Base-by-base conservation (phyloP, 768 basidiomycete species). In the Hirschioporus abietinus region DNA sequence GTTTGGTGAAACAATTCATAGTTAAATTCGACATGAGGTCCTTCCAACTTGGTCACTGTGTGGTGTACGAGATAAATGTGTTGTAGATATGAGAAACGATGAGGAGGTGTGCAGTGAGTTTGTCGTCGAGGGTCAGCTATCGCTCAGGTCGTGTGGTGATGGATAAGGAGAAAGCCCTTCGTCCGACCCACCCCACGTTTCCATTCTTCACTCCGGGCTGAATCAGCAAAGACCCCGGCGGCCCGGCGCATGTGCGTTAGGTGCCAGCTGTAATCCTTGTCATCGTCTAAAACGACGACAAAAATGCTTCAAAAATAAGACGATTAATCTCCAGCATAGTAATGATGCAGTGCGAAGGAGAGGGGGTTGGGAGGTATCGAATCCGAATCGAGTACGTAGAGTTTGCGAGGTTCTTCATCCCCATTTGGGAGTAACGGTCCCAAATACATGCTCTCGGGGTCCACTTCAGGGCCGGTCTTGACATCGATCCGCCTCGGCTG, bases 11-110 rank as follows among this genome's bases (percentile, higher is more conserved):
- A 89, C 87, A 93, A 73, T 86, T 86, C 81, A 86, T 86, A 66
- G 82, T 84, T 74, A 81, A 79, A 81, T 87, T 83, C 82, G 89
- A 91, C 91, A 92, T 93, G 81, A 73, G 79, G 78, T 90, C 89
- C 42, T 52, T 52, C 92, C 92, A 92, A 92, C 87, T 91, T 92
- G 89, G 78, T 83, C 79, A 73, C 60, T 61, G 12, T 61, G 60
- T 25, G 60, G 24, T 61, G 30, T 61, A 34, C 25, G 24, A 34
- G 60, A 17, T 15, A 15, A 25, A 61, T 61, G 60, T 25, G 26
- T 18, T 64, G 66, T 68, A 68, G 68, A 70, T 25, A 61, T 34
- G 60, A 61, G 15, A 17, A 24, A 23, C 23, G 60, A 15, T 34
- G 23, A 18, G 42, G 42, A 20, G 12, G 42, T 52, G 42, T 15